phyloP scores from a whole-genome alignment of 2,329 filamentous ascomycete species.

The Penicillium sp. region DNA sequence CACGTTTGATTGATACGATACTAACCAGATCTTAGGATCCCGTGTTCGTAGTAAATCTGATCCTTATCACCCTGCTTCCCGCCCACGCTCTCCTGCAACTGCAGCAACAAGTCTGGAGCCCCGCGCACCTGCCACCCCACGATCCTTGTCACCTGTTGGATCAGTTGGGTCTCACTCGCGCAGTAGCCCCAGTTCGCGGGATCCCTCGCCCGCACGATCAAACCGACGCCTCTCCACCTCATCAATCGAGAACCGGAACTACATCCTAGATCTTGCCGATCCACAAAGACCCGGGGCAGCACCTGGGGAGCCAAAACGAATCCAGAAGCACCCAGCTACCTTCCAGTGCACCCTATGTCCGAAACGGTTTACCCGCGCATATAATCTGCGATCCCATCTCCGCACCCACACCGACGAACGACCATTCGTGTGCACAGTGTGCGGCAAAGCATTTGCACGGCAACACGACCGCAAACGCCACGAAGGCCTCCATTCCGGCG shows the following conservation, averaged over 20 bases:
- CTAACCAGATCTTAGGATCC: constrained; percentile 44
- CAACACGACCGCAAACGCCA: constrained; percentile 97
- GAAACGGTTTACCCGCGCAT: constrained; percentile 93
- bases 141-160: constrained; percentile 48
- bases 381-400: constrained; percentile 92
- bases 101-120: constrained; percentile 35
- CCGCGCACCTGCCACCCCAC: constrained; percentile 33
- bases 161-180: constrained; percentile 32
- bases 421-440: constrained; percentile 95
- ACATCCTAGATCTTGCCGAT: constrained; percentile 89
- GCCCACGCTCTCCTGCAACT: constrained; percentile 37
- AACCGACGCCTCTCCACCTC: constrained; percentile 47
- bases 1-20: not conserved
- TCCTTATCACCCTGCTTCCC: constrained; percentile 51
- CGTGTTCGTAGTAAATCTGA: constrained; percentile 63
- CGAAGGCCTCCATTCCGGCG: constrained; percentile 91
- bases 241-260: constrained; percentile 61
- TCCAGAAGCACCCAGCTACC: constrained; percentile 95
- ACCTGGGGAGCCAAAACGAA: constrained; percentile 68
- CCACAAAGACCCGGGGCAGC: constrained; percentile 73
- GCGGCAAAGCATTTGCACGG: constrained; percentile 93
- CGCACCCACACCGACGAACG: constrained; percentile 96
- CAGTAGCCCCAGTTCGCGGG: constrained; percentile 46
- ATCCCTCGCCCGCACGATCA: constrained; percentile 45
- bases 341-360: constrained; percentile 94